phyloP scores from a whole-genome alignment of 208 protist genomes.

The Vickermania ingenoplastis region DNA sequence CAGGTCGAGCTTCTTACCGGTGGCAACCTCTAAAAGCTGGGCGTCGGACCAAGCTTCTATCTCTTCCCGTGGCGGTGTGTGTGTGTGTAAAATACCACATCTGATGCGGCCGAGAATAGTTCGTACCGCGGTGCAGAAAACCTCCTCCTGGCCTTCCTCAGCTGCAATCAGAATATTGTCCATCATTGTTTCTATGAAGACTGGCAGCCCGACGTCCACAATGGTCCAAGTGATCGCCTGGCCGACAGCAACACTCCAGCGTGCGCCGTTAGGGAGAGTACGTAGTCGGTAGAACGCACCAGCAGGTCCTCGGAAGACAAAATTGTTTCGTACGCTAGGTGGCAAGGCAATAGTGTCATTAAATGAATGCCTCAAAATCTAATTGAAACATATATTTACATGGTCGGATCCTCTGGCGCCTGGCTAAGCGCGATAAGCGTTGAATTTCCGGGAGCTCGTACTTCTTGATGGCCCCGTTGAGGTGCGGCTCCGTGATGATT shows the following conservation, averaged over 20 bases:
- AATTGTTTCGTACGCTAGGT: too few relatives aligned
- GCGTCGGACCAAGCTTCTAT: conserved; percentile 1
- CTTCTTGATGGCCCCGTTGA: too few relatives aligned
- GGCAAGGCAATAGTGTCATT: background rate
- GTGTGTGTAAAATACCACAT: conserved; percentile 4
- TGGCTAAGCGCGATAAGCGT: too few relatives aligned
- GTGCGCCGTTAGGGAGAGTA: background rate
- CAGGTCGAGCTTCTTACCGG: conserved; percentile 2
- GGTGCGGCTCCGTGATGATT: too few relatives aligned
- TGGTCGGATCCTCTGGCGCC: too few relatives aligned
- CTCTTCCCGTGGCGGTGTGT: background rate
- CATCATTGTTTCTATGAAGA: background rate
- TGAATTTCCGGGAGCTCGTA: too few relatives aligned
- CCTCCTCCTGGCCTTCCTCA: too few relatives aligned
- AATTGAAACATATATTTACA: too few relatives aligned
- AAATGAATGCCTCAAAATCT: too few relatives aligned
- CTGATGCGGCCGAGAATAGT: conserved; percentile 4
- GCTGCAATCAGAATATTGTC: too few relatives aligned
- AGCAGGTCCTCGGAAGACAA: background rate
- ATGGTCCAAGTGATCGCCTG: too few relatives aligned
- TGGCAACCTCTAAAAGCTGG: background rate
- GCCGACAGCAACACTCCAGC: too few relatives aligned
- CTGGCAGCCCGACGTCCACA: background rate
- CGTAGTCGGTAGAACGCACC: background rate
- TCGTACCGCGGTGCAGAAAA: background rate